These are phyloP conservation scores for Hemerocallis citrina DNA, from an alignment of 106 monocot genomes.

Conservation along the genomic window DNA sequence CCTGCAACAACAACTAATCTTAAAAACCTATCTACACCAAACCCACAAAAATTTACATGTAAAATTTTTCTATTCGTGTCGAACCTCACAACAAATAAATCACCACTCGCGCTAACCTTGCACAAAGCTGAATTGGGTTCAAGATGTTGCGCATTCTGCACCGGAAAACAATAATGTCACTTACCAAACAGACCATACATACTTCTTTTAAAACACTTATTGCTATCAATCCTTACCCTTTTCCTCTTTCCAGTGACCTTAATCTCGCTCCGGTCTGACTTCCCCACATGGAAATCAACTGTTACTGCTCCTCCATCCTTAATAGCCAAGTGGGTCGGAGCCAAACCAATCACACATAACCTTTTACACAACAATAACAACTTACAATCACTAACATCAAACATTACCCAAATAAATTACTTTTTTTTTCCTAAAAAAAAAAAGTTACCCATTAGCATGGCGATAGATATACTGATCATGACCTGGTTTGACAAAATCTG, in stretches of 20 bases:
- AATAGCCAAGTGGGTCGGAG: conserved; percentile 58
- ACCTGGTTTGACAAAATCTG: conserved; percentile 88
- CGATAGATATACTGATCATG: conserved; percentile 93
- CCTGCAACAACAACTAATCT: conserved; percentile 32
- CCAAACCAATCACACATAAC: conserved; percentile 86
- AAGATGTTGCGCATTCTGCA: conserved; percentile 88
- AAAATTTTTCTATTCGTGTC: conserved; percentile 1
- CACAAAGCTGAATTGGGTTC: conserved; percentile 75
- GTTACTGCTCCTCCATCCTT: conserved; percentile 60
- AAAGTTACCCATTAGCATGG: conserved; percentile 82
- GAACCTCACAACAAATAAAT: conserved; percentile 71
- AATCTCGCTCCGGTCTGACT: conserved; percentile 83
- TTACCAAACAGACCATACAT: background rate
- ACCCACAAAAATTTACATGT: background rate
- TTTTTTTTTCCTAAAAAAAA: background rate
- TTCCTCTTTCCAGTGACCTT: conserved; percentile 96
- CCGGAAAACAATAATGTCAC: conserved; percentile 5
- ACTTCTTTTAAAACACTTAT: background rate
- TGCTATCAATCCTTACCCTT: conserved; percentile 51
- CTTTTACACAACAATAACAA: conserved; percentile 22
- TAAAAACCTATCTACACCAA: background rate
- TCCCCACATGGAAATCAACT: conserved; percentile 97
- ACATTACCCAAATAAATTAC: background rate
- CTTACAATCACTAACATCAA: no score
- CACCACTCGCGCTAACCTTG: conserved; percentile 45